These are phyloP conservation scores for Misopates orontium DNA, from an alignment of 257 asterid species.

Conservation along the genomic window DNA sequence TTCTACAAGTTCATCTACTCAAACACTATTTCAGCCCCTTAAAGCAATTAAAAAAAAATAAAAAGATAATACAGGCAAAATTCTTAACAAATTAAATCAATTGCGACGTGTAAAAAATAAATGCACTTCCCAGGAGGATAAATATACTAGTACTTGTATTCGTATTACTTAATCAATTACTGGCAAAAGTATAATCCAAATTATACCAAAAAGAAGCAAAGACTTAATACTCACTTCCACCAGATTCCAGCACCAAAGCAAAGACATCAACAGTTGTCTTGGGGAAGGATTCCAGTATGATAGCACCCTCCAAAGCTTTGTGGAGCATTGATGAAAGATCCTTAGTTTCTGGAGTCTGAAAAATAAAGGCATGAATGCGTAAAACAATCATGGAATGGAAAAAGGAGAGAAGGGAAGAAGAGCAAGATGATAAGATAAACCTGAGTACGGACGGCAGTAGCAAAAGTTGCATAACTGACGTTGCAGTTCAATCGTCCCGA, in stretches of 20 bases:
- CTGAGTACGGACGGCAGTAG: constrained; percentile 75
- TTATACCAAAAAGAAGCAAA: constrained; percentile 13
- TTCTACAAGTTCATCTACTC: neutral
- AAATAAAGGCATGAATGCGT: constrained; percentile 23
- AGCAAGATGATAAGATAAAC: constrained; percentile 35
- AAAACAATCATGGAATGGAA: constrained; percentile 16
- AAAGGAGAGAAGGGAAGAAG: constrained; percentile 15
- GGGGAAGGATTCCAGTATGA: constrained; percentile 86
- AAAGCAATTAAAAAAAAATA: neutral
- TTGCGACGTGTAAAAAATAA: neutral
- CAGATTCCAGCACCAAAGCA: constrained; percentile 97
- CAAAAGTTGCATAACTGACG: constrained; percentile 79
- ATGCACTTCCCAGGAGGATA: neutral
- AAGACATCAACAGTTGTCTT: constrained; percentile 97
- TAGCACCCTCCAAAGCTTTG: constrained; percentile 92
- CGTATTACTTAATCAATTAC: neutral
- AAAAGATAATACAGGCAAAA: neutral
- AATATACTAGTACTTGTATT: neutral
- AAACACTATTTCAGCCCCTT: neutral
- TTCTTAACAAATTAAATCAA: neutral
- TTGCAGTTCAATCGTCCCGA: constrained; percentile 87
- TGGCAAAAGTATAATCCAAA: constrained; percentile 3
- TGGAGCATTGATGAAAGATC: constrained; percentile 86
- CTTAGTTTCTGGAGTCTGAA: constrained; percentile 70
- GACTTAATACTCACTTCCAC: constrained; percentile 74